Base-by-base conservation (phyloP, 1,284 basidiomycete genomes). In the Acaromyces ingoldii region DNA sequence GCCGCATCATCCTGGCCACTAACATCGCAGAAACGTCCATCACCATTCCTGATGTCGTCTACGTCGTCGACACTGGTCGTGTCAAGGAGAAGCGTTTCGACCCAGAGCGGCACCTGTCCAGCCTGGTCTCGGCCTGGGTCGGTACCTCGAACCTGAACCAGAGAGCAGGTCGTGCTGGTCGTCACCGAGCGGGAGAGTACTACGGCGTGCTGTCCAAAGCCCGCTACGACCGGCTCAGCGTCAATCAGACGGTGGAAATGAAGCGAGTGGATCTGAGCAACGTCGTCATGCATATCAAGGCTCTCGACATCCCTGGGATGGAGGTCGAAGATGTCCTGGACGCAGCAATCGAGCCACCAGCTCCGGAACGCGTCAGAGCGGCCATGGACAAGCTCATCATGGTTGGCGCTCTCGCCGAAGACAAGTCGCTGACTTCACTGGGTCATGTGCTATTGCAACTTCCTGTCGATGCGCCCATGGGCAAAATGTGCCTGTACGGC, bases 1-100 rank as follows among this genome's bases (percentile, higher is more conserved):
- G 92, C 57, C 60, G 69, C 6, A 65, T 97, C 71, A 93, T 96
- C 63, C 80, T 96, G 36, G 84, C 92, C 2, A 97, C 92, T 41
- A 97, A 96, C 76, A 93, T 97, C 55, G 93, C 92, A 11, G 92
- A 97, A 78, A 95, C 91, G 1, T 91, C 89, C 4, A 82, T 97
- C 63, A 97, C 92, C 1, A 96, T 97, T 62, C 92, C 92, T 1
- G 89, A 96, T 70, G 91, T 96, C 25, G 91, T 95, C 5, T 92
- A 90, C 71, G 92, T 97, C 43, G 84, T 96, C 40, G 92, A 97
- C 72, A 83, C 87, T 0, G 92, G 83, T 22, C 86, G 86, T 70
- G 82, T 92, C 73, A 95, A 93, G 77, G 91, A 96, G 77, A 84
- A 89, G 72, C 83, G 87, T n/a, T 97, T 90, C 73, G 91, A 97